phyloP scores from a whole-genome alignment of 208 protist genomes.

The Crithidia bombi region DNA sequence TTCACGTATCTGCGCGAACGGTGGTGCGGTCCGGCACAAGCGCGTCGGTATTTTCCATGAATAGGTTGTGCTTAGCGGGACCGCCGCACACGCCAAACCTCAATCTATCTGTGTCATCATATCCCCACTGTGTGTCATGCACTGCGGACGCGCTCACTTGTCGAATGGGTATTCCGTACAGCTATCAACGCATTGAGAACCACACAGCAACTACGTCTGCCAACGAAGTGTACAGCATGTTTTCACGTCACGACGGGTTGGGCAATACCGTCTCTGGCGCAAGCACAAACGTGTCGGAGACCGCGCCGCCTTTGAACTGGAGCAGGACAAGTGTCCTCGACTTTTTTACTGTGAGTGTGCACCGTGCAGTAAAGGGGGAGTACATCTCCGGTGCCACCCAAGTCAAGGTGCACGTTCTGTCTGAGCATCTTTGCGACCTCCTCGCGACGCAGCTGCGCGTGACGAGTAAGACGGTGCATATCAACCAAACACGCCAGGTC shows the following conservation, averaged over 20 bases:
- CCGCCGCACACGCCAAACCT: background rate
- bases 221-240: too few species aligned
- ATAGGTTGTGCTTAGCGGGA: background rate
- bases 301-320: too few species aligned
- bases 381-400: background rate
- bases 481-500: background rate
- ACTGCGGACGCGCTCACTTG: background rate
- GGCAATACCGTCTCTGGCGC: too few species aligned
- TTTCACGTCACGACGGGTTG: too few species aligned
- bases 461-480: background rate
- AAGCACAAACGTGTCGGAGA: too few species aligned
- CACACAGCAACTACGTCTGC: background rate
- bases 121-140: background rate
- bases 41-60: background rate
- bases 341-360: background rate
- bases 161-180: background rate
- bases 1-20: background rate
- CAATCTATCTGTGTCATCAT: background rate
- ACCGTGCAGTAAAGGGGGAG: background rate
- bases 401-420: background rate
- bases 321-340: background rate
- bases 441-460: background rate
- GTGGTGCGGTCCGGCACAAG: background rate
- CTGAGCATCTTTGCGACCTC: background rate
- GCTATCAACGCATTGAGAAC: background rate